These are phyloP conservation scores for Salvia hispanica DNA, from an alignment of 257 asterid species.

Conservation along the genomic window DNA sequence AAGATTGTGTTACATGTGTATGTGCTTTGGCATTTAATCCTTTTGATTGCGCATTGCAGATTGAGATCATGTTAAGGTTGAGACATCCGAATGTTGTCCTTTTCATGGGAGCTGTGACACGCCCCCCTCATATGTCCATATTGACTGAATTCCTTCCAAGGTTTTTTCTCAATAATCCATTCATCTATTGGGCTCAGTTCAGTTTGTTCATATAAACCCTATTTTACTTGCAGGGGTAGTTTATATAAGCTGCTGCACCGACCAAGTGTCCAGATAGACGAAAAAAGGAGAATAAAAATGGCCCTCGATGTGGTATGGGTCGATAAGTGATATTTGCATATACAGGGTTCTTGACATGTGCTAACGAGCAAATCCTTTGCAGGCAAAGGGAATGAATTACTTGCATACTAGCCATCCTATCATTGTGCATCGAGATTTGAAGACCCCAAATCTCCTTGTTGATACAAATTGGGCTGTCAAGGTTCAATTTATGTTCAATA, in stretches of 20 bases:
- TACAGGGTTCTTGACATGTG: slow-evolving; percentile 25
- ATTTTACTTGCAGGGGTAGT: slow-evolving; percentile 78
- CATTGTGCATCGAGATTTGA: slow-evolving; percentile 95
- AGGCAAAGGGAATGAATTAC: slow-evolving; percentile 99
- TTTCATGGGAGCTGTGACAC: slow-evolving; percentile 97
- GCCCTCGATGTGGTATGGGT: slow-evolving; percentile 91
- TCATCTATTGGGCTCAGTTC: neutral
- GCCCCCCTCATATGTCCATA: slow-evolving; percentile 94
- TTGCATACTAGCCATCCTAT: slow-evolving; percentile 93
- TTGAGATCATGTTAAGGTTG: slow-evolving; percentile 91
- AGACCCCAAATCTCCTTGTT: slow-evolving; percentile 96
- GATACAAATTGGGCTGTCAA: slow-evolving; percentile 94
- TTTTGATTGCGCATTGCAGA: slow-evolving; percentile 47
- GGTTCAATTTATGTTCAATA: slow-evolving; percentile 44
- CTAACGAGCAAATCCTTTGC: slow-evolving; percentile 36
- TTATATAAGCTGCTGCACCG: slow-evolving; percentile 87
- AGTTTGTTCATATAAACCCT: slow-evolving; percentile 1
- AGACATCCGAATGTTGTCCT: slow-evolving; percentile 98
- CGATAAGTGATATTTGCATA: slow-evolving; percentile 17
- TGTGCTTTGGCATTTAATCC: slow-evolving; percentile 24
- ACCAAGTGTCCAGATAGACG: slow-evolving; percentile 73
- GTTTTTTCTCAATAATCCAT: slow-evolving; percentile 41
- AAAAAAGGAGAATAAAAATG: slow-evolving; percentile 83
- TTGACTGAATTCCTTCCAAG: slow-evolving; percentile 94
- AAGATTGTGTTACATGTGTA: neutral